Base-by-base conservation (phyloP, 441 rosid genomes). In the Populus hybrid region DNA sequence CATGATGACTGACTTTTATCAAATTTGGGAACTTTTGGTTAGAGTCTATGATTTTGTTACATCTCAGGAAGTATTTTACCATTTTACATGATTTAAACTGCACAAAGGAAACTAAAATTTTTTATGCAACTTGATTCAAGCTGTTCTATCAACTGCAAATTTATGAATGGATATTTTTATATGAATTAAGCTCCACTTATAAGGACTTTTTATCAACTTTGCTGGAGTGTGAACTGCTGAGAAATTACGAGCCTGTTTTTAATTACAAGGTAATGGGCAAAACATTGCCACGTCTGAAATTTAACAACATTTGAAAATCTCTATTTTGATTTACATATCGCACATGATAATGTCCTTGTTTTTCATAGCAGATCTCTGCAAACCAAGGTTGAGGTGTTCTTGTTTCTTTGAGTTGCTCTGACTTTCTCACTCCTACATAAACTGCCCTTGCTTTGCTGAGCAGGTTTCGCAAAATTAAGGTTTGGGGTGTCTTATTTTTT, bases 401-500 rank as follows among this genome's bases (percentile, higher is more conserved):
- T 91, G 85, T 86, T 83, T 89, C 87, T 91, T 87, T 89, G 91
- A 84, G 91, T 91, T 86, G 90, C 88, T 82, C 85, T 83, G 90
- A 85, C 84, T 85, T 86, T 87, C 85, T 78, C 81, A 83, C 69
- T 79, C 79, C 87, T 78, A 80, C 84, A 77, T 88, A 72, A 72
- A 79, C 83, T 78, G 87, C 85, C 77, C 84, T 85, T 91, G 88
- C 84, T 89, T 85, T 88, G 87, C 87, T 80, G 88, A 87, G 90
- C 88, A 85, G 90, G 83, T 88, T 80, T 85, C 82, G 59, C 86
- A 73, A 78, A 75, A 78, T 79, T 84, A 86, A 89, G 92, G 92
- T 89, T 91, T 86, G 89, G 87, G 87, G 92, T 83, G 89, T 84
- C 87, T 81, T 78, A 77, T 76, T 74, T 77, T 82, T 77, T 63